Percentiles rank a stretch among this genome's conserved stretches.
These are phyloP conservation scores for Blastomyces percursus DNA, from an alignment of 2,329 filamentous ascomycete genomes.

Conservation along the genomic window DNA sequence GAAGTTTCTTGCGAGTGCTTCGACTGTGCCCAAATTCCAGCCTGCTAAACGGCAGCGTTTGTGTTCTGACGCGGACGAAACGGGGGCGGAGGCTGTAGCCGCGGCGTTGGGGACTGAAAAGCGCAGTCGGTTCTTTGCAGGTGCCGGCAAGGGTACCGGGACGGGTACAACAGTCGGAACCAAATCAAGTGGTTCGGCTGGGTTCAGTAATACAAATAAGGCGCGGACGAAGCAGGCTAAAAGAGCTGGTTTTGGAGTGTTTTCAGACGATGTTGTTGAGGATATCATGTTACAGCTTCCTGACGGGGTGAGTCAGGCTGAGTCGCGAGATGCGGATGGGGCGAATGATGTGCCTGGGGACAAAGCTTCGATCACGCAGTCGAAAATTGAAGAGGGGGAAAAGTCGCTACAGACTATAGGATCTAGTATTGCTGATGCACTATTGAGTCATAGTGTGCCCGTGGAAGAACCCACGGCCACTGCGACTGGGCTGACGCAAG, in stretches of 20 bases:
- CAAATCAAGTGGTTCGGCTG: constrained; percentile 29
- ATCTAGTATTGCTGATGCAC: not conserved
- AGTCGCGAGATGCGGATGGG: not conserved
- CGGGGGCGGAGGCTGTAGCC: constrained; percentile 18
- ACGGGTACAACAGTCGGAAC: constrained; percentile 17
- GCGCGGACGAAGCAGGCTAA: constrained; percentile 32
- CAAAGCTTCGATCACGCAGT: not conserved
- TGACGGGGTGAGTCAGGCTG: constrained; percentile 19
- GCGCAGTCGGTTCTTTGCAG: constrained; percentile 41
- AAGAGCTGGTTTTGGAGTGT: constrained; percentile 38
- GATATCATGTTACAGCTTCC: constrained; percentile 39
- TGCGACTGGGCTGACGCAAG: not conserved
- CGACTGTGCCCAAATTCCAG: constrained; percentile 33
- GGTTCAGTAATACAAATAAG: constrained; percentile 11
- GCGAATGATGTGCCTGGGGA: not conserved
- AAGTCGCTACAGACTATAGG: not conserved
- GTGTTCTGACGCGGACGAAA: constrained; percentile 38
- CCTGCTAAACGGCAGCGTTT: constrained; percentile 42
- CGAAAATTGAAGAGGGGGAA: not conserved
- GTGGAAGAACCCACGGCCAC: not conserved
- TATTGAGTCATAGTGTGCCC: not conserved
- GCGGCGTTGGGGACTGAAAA: constrained; percentile 19
- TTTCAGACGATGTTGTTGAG: constrained; percentile 44
- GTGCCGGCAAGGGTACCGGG: constrained; percentile 2
- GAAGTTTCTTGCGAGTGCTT: constrained; percentile 30